Evolutionary conservation across 148 eudicot species (phyloP), one percentile per base, ranked within the genome.

Genomic region (Fagopyrum tataricum): DNA sequence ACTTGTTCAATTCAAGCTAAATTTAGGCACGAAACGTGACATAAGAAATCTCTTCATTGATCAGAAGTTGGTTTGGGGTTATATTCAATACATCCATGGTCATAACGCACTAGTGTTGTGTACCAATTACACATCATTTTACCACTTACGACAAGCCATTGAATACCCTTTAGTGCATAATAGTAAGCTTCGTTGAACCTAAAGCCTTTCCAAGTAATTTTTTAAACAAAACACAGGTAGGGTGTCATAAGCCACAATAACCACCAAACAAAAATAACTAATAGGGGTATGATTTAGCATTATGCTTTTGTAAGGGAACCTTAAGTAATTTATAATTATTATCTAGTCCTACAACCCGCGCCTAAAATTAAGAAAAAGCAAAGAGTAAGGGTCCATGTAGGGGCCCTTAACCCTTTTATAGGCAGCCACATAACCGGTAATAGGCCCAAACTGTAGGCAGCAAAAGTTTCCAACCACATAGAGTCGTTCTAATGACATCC

Each of bases 401-500:
- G 58, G 58, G 6, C 58, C 62, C 62, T 18, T 56, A 8, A 61
- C 1, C 67, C 15, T 9, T 23, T 23, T 58, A 23, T 23, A 9
- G 64, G 64, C 31, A 23, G 64, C 37, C 64, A 23, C 64, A 23
- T 5, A 61, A 24, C 40, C 13, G 11, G 40, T 26, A 10, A 26
- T 61, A 61, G 40, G 67, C 41, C 41, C 41, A 26, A 61, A 10
- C 24, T 26, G 6, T 0, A 62, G 68, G 18, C 68, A 14, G 18
- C 68, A 62, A 62, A 62, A 62, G 68, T 62, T 62, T 62, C 43
- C 68, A 31, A 61, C 67, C 67, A 4, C n/a, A 26, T 26, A 62
- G 43, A 62, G 68, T 62, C 37, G 41, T 6, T 62, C n/a, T 26
- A 37, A 31, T 62, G 41, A 62, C 42, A 62, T 37, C 68, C 31